A percentile compares a stretch with the other conserved stretches of the same genome.
These are phyloP conservation scores for Penicillium sp. DNA, from an alignment of 2,329 filamentous ascomycete species.

Conservation along the genomic window DNA sequence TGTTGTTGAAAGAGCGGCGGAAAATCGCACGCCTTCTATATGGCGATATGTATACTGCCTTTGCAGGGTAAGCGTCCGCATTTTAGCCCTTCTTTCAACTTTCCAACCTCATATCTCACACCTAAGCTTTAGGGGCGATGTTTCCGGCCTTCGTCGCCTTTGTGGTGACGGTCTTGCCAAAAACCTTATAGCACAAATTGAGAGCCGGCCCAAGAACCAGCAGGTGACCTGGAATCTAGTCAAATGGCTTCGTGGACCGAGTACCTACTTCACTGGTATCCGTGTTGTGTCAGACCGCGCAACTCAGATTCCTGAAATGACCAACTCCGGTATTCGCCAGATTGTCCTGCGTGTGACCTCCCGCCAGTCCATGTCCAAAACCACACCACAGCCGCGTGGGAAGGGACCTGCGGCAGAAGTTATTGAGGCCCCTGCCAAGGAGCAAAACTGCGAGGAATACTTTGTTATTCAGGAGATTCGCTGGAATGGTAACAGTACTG, in stretches of 20 bases:
- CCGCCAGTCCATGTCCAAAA: slow-evolving; percentile 37
- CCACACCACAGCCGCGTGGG: slow-evolving; percentile 1
- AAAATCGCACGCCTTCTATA: slow-evolving; percentile 44
- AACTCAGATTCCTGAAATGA: slow-evolving; percentile 39
- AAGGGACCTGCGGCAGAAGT: background rate
- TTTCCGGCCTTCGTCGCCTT: slow-evolving; percentile 34
- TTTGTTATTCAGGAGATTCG: slow-evolving; percentile 51
- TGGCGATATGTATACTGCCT: slow-evolving; percentile 47
- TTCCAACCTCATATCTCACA: slow-evolving; percentile 1
- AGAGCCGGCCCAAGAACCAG: slow-evolving; percentile 31
- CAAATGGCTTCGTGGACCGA: slow-evolving; percentile 37
- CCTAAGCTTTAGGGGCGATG: slow-evolving; percentile 31
- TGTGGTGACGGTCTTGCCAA: slow-evolving; percentile 41
- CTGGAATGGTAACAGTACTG: slow-evolving; percentile 40
- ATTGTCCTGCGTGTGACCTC: slow-evolving; percentile 41
- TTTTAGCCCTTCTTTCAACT: background rate
- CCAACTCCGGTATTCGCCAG: slow-evolving; percentile 42
- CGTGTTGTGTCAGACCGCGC: slow-evolving; percentile 45
- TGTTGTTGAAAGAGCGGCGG: slow-evolving; percentile 35
- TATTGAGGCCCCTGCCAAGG: slow-evolving; percentile 28
- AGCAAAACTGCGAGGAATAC: slow-evolving; percentile 50
- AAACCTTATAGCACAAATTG: slow-evolving; percentile 35
- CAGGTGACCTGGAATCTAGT: slow-evolving; percentile 38
- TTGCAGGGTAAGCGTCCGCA: slow-evolving; percentile 41
- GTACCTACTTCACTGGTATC: slow-evolving; percentile 37